Conservation (phyloP, 2,329 filamentous ascomycete species). For the Fusarium veterinarium region DNA sequence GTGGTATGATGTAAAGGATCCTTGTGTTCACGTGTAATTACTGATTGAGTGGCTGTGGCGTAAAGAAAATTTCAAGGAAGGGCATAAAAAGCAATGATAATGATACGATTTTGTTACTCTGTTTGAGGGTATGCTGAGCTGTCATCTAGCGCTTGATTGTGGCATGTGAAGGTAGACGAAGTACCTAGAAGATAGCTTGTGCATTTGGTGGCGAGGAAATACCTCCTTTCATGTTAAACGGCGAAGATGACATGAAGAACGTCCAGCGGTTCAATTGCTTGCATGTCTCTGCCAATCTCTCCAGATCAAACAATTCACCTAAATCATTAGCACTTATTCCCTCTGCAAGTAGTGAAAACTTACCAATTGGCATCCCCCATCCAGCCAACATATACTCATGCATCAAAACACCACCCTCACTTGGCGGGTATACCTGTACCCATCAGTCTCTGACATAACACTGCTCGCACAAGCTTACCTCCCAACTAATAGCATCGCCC, state of each 20-base stretch:
- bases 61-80: neutral
- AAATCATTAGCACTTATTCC: conserved; percentile 12
- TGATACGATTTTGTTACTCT: neutral
- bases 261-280: conserved; percentile 61
- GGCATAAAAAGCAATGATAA: neutral
- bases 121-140: neutral
- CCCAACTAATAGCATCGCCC: conserved; percentile 65
- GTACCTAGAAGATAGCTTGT: conserved; percentile 24
- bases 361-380: conserved; percentile 57
- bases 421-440: conserved; percentile 40
- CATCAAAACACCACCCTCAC: conserved; percentile 29
- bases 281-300: conserved; percentile 58
- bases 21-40: neutral
- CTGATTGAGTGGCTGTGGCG: neutral
- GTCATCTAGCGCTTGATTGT: neutral
- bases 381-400: conserved; percentile 61
- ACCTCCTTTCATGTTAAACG: conserved; percentile 52
- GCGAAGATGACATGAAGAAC: conserved; percentile 62
- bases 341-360: neutral
- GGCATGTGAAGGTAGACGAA: neutral
- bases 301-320: conserved; percentile 52
- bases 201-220: conserved; percentile 30
- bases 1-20: neutral
- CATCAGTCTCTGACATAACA: neutral
- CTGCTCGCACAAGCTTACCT: conserved; percentile 52